Base-by-base conservation (phyloP, 495 filamentous ascomycete species). In the Halenospora varia region DNA sequence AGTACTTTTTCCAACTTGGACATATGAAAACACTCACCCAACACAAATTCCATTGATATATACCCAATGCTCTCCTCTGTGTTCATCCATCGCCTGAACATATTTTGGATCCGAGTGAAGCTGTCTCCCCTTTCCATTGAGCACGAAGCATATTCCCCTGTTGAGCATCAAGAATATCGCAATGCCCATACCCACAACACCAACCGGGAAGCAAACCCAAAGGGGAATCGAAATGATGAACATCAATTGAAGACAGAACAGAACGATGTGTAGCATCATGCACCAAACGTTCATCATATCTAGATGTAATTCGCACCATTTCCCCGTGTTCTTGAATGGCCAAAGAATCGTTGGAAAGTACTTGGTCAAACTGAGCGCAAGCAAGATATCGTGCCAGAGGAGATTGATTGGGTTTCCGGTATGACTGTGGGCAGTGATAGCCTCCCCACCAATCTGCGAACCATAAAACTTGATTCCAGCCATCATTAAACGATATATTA, bases 31-130 rank as follows among this genome's bases (percentile, higher is more conserved):
- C 13, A 70, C 71, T 53, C 73, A 78, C 83, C 86, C 80, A 41
- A 78, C 80, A 20, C 79, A 73, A 35, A 87, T 83, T 10, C 87
- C 87, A 62, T 90, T 90, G 60, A 91, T 69, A 66, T 86, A 90
- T 22, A 90, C 77, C 88, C 88, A 91, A 40, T 82, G 76, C 67
- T 91, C 88, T 57, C 82, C 70, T 19, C 73, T 66, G 60, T 78
- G 73, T 47, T 59, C 55, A 25, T 46, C 20, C 54, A 23, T 57
- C 0, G 18, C 18, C 18, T 19, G 48, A 2, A 29, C 54, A 51
- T 44, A 55, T 11, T 57, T 55, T 11, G 45, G 39, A 46, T 59
- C 20, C 11, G 48, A 51, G 6, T 25, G 40, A 50, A 45, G 55
- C 25, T 53, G 17, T 46, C 48, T 55, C 40, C 29, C n/a, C 2